These are phyloP conservation scores for Pseudogymnoascus sp. DNA, from an alignment of 2,329 filamentous ascomycete genomes.

Conservation along the genomic window DNA sequence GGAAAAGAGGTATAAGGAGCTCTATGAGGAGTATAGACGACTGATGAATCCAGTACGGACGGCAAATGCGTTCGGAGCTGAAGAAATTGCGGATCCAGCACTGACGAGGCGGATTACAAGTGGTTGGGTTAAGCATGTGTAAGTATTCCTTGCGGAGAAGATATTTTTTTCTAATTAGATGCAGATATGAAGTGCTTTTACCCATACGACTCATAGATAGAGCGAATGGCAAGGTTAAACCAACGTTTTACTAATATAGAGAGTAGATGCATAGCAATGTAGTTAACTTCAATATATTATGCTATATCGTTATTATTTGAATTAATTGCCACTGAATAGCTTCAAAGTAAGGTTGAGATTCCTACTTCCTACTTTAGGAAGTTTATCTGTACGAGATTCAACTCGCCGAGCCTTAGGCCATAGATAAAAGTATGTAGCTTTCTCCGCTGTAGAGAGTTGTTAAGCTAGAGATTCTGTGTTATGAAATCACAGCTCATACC, in stretches of 20 bases:
- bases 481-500: neutral
- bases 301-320: neutral
- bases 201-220: constrained; percentile 28
- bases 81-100: constrained; percentile 58
- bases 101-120: constrained; percentile 46
- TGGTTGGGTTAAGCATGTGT: constrained; percentile 49
- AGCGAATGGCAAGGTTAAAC: constrained; percentile 34
- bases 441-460: neutral
- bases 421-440: neutral
- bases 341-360: neutral
- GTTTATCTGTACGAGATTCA: neutral
- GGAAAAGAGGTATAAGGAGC: constrained; percentile 38
- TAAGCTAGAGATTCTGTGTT: neutral
- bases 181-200: constrained; percentile 23
- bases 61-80: constrained; percentile 55
- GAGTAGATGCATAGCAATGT: neutral
- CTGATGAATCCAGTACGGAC: constrained; percentile 59
- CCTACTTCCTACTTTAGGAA: neutral
- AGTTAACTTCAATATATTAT: neutral
- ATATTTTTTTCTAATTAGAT: constrained; percentile 29
- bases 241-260: constrained; percentile 30
- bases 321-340: neutral
- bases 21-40: constrained; percentile 52
- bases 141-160: constrained; percentile 22
- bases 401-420: neutral